Conservation (phyloP, 495 filamentous ascomycete species). For the Penicillium argentinense region DNA sequence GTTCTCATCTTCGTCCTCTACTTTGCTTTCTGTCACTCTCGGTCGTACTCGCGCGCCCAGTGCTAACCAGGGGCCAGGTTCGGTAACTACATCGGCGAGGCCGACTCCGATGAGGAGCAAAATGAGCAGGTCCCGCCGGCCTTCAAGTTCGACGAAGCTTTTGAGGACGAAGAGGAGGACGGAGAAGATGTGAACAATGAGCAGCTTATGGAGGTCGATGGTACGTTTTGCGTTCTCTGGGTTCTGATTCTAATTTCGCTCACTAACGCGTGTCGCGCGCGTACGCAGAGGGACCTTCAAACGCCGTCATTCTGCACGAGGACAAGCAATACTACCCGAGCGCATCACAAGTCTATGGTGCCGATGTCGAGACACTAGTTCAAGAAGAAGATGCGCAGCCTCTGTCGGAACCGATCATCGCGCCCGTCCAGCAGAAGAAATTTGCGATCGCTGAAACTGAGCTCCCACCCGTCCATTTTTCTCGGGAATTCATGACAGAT, state of each 20-base stretch:
- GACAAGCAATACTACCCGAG: conserved; percentile 99
- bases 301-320: conserved; percentile 94
- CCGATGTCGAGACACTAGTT: conserved; percentile 91
- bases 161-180: conserved; percentile 62
- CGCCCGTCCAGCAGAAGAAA: conserved; percentile 90
- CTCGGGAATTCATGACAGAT: conserved; percentile 91
- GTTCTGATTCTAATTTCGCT: no score
- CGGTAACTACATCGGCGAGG: conserved; percentile 94
- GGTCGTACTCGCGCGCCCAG: not conserved
- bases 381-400: conserved; percentile 97
- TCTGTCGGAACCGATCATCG: conserved; percentile 88
- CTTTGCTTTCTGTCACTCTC: not conserved
- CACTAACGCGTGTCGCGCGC: not conserved
- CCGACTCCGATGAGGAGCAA: conserved; percentile 84
- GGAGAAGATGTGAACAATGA: conserved; percentile 57
- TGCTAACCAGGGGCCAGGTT: conserved; percentile 56
- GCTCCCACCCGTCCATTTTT: conserved; percentile 82
- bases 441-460: conserved; percentile 91
- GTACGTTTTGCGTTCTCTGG: conserved; percentile 41
- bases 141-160: conserved; percentile 77
- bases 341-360: conserved; percentile 90
- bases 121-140: conserved; percentile 68
- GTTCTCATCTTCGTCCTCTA: conserved; percentile 10
- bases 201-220: conserved; percentile 93
- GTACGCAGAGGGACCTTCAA: conserved; percentile 82